Conservation (phyloP, 1,284 basidiomycete species). For the Sporisorium iseilematis-ciliati region DNA sequence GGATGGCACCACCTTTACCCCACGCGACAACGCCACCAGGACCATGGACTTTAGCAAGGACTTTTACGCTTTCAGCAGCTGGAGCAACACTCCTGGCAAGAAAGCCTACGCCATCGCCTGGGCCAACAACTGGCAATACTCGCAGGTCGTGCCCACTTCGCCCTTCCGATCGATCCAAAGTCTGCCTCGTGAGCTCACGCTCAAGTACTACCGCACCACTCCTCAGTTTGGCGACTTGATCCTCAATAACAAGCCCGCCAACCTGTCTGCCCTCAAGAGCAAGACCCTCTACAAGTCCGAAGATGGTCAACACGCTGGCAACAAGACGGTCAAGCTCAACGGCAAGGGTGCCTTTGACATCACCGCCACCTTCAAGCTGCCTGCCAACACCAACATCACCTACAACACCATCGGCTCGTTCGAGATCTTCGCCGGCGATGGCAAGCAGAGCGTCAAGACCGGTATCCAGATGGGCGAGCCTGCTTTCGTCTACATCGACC, state of each 20-base stretch:
- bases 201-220: slow-evolving; percentile 62
- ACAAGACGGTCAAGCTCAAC: slow-evolving; percentile 58
- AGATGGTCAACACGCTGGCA: slow-evolving; percentile 30
- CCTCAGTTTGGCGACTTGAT: slow-evolving; percentile 64
- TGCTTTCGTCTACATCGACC: slow-evolving; percentile 66
- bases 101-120: slow-evolving; percentile 69
- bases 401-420: slow-evolving; percentile 51
- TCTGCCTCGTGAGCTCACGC: slow-evolving; percentile 65
- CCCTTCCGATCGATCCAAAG: slow-evolving; percentile 70
- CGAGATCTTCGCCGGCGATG: slow-evolving; percentile 33
- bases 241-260: slow-evolving; percentile 66
- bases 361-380: slow-evolving; percentile 60
- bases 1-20: slow-evolving; percentile 70
- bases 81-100: slow-evolving; percentile 61
- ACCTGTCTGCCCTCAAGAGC: slow-evolving; percentile 56
- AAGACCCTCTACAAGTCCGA: slow-evolving; percentile 37
- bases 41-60: slow-evolving; percentile 71
- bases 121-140: slow-evolving; percentile 72
- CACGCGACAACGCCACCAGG: slow-evolving; percentile 66
- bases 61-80: slow-evolving; percentile 71
- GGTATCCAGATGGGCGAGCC: slow-evolving; percentile 63
- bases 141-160: slow-evolving; percentile 69
- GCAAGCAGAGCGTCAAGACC: slow-evolving; percentile 47
- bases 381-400: slow-evolving; percentile 32
- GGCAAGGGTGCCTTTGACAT: slow-evolving; percentile 69